phyloP scores from a whole-genome alignment of 352 stramenopile genomes.

The Bremia lactucae region DNA sequence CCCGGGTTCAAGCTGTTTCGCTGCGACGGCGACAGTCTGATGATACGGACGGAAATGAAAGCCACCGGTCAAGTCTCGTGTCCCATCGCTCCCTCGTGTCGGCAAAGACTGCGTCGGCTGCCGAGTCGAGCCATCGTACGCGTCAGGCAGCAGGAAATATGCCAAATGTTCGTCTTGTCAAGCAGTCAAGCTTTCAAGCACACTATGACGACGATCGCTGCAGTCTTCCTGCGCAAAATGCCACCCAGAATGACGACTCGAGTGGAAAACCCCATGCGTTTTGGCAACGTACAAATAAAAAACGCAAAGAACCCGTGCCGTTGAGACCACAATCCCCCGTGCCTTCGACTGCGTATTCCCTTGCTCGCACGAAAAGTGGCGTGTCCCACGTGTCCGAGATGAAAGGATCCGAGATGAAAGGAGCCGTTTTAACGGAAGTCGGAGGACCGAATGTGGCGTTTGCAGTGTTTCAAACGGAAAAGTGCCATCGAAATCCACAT shows the following conservation, averaged over 20 bases:
- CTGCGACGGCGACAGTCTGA: slow-evolving; percentile 32
- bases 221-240: slow-evolving; percentile 43
- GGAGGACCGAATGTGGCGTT: slow-evolving; percentile 31
- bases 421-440: slow-evolving; percentile 52
- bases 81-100: slow-evolving; percentile 32
- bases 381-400: slow-evolving; percentile 19
- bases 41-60: slow-evolving; percentile 16
- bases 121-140: slow-evolving; percentile 13
- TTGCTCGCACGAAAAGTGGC: slow-evolving; percentile 11
- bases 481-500: neutral
- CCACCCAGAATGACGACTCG: slow-evolving; percentile 15
- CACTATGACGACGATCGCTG: slow-evolving; percentile 45
- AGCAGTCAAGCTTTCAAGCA: slow-evolving; percentile 33
- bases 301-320: neutral
- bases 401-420: slow-evolving; percentile 33
- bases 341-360: slow-evolving; percentile 11
- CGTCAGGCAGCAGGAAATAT: slow-evolving; percentile 9
- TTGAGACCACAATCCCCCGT: slow-evolving; percentile 23
- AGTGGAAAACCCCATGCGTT: neutral
- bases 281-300: no score
- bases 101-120: slow-evolving; percentile 9
- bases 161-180: slow-evolving; percentile 12
- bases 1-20: slow-evolving; percentile 39
- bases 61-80: slow-evolving; percentile 26
- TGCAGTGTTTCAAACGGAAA: slow-evolving; percentile 23